Evolutionary conservation across 345 rosid species (phyloP), one percentile per base, ranked within the genome.

Genomic region (Euphorbia lathyris): DNA sequence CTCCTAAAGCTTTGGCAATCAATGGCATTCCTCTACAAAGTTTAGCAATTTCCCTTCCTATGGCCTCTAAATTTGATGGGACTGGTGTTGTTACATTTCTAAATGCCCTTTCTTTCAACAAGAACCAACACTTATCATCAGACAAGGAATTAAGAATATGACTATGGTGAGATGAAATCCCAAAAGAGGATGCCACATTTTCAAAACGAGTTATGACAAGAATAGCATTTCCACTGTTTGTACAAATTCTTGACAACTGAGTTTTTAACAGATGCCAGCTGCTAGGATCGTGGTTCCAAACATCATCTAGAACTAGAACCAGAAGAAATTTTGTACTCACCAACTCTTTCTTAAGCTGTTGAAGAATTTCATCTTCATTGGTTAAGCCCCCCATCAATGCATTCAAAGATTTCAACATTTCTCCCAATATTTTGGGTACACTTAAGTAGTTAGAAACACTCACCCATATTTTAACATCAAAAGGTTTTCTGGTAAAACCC

Each of bases 281-380:
- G 0, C 22, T 22, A 3, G 0, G 0, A 1, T 51, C 69, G 7
- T 47, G 59, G 48, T 67, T 45, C 79, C 79, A 79, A 47, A 75
- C 73, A 27, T 72, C 74, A 63, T 77, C 80, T 7, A 78, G 75
- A 0, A 63, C 80, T 7, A 78, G 75, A 0, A 63, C 70, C 2
- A 74, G 63, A 60, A 78, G 58, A 16, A 23, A 72, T 10, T n/a
- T 65, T 20, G 72, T 72, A 0, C 11, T 50, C 7, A 7, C 27
- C 53, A 79, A 58, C 25, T 58, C 22, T 17, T 58, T 5, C 8
- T 14, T 5, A 2, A 50, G 68, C 1, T 36, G 59, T 20, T 19
- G 0, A 3, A 74, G 14, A 16, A 66, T 11, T 6, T 53, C 42
- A 25, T 65, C 12, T 0, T 0, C 27, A 2, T 20, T 63, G 12